Percentiles rank a stretch among this genome's conserved stretches.
These are phyloP conservation scores for Cyphellophora europaea DNA, from an alignment of 2,329 filamentous ascomycete species.

Conservation along the genomic window DNA sequence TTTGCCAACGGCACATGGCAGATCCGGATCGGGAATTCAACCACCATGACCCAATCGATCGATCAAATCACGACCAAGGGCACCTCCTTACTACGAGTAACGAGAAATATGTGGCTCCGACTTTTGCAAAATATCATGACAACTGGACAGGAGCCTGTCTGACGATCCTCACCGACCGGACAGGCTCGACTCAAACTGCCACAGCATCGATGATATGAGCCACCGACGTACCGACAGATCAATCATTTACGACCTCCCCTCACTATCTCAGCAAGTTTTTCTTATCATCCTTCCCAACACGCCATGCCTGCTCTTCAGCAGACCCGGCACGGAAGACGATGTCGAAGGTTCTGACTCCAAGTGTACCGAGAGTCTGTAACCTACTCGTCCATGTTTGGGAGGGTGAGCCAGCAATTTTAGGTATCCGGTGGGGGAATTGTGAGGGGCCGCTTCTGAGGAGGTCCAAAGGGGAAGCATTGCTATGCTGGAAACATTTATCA, in stretches of 20 bases:
- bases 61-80: background rate
- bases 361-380: background rate
- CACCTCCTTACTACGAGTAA: background rate
- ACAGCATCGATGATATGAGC: no score
- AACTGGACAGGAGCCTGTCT: no score
- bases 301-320: background rate
- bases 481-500: background rate
- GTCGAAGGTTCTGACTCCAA: background rate
- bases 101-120: background rate
- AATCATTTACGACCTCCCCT: slow-evolving; percentile 12
- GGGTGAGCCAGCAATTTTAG: background rate
- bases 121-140: no score
- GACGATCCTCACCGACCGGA: no score
- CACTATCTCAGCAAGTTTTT: slow-evolving; percentile 15
- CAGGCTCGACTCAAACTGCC: no score
- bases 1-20: slow-evolving; percentile 22
- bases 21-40: slow-evolving; percentile 17
- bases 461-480: slow-evolving; percentile 4
- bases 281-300: slow-evolving; percentile 5
- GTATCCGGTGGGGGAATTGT: slow-evolving; percentile 17
- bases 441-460: slow-evolving; percentile 19
- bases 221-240: background rate
- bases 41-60: slow-evolving; percentile 1
- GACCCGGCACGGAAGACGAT: background rate
- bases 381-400: background rate